Evolutionary conservation across 768 basidiomycete species (phyloP).

Genomic region (Auricularia sp.): DNA sequence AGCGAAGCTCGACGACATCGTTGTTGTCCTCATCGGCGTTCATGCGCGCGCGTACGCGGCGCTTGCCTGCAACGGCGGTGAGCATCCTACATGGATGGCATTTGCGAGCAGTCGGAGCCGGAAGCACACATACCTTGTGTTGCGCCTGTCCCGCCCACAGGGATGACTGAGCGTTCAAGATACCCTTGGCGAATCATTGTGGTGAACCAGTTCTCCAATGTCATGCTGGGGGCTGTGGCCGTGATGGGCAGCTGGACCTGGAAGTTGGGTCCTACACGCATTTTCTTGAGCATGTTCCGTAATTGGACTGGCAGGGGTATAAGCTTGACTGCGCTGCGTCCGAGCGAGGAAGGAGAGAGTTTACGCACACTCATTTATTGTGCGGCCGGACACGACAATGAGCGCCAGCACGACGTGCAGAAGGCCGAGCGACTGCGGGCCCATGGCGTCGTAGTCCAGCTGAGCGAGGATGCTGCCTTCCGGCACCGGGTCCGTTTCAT

Average conservation of each 20-base stretch:
- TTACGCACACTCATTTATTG: conserved; percentile 61
- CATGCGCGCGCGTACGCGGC: not conserved
- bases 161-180: conserved; percentile 44
- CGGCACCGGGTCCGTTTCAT: conserved; percentile 28
- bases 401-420: conserved; percentile 75
- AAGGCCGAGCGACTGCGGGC: conserved; percentile 45
- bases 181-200: conserved; percentile 62
- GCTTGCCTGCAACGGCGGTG: not conserved
- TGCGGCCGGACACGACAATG: conserved; percentile 71
- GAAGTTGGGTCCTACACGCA: conserved; percentile 46
- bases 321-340: not conserved
- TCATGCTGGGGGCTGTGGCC: conserved; percentile 39
- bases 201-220: conserved; percentile 58
- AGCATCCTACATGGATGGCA: too few species aligned
- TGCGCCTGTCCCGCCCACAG: conserved; percentile 1
- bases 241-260: conserved; percentile 43
- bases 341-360: not conserved
- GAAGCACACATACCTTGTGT: not conserved
- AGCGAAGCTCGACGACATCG: conserved; percentile 63
- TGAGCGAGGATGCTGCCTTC: conserved; percentile 69
- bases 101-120: not conserved
- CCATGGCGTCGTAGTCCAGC: conserved; percentile 59
- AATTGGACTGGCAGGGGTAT: conserved; percentile 49
- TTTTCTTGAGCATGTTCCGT: conserved; percentile 54
- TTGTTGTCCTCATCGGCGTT: conserved; percentile 27